A percentile compares a stretch with the other conserved stretches of the same genome.
phyloP scores from a whole-genome alignment of 345 rosid genomes.

The Sisymbrium altissimum region DNA sequence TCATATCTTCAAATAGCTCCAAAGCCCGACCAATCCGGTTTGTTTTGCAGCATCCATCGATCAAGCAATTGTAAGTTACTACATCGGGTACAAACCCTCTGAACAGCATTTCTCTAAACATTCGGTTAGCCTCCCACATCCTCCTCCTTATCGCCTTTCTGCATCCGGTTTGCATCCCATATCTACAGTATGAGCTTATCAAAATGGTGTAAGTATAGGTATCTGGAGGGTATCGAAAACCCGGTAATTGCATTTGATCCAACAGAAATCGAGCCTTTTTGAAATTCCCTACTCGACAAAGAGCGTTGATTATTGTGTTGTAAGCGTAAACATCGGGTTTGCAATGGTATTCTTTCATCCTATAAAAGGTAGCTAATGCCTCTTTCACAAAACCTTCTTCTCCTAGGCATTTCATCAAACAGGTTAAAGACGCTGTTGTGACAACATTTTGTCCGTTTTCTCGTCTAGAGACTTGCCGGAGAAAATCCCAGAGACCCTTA shows the following conservation, averaged over 20 bases:
- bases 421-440: slow-evolving; percentile 49
- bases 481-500: slow-evolving; percentile 68
- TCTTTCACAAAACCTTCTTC: slow-evolving; percentile 83
- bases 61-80: slow-evolving; percentile 81
- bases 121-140: slow-evolving; percentile 80
- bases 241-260: slow-evolving; percentile 83
- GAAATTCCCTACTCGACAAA: slow-evolving; percentile 77
- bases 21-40: slow-evolving; percentile 65
- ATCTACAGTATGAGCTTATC: slow-evolving; percentile 72
- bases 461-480: slow-evolving; percentile 47
- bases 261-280: slow-evolving; percentile 69
- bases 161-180: slow-evolving; percentile 77
- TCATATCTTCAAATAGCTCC: slow-evolving; percentile 79
- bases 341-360: slow-evolving; percentile 72
- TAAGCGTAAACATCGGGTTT: slow-evolving; percentile 80
- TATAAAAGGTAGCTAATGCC: slow-evolving; percentile 57
- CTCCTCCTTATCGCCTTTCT: slow-evolving; percentile 77
- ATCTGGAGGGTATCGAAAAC: slow-evolving; percentile 72
- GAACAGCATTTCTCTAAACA: slow-evolving; percentile 79
- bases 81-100: slow-evolving; percentile 82
- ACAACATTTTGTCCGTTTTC: slow-evolving; percentile 38
- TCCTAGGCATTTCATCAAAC: slow-evolving; percentile 93
- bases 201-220: slow-evolving; percentile 65
- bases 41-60: slow-evolving; percentile 84
- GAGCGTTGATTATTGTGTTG: slow-evolving; percentile 64